Conservation (phyloP, 768 basidiomycete genomes). For the Termitomyces heimii region DNA sequence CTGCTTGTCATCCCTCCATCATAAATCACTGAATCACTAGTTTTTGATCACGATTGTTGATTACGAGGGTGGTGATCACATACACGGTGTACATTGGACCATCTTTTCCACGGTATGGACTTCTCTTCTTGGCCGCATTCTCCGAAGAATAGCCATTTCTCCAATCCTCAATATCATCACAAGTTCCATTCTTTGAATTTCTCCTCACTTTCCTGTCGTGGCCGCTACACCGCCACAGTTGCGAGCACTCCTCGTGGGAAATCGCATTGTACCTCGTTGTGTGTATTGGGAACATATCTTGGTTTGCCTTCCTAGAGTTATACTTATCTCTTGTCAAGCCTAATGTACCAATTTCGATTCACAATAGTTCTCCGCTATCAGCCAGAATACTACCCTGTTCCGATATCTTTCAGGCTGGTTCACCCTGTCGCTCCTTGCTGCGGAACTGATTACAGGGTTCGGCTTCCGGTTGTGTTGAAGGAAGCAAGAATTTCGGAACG, state of each 20-base stretch:
- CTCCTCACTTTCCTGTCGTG: not conserved
- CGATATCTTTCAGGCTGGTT: conserved; percentile 35
- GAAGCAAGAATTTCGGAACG: not conserved
- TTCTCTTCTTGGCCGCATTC: not conserved
- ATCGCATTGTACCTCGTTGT: not conserved
- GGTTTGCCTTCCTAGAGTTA: not conserved
- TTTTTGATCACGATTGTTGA: not conserved
- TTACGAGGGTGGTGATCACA: not conserved
- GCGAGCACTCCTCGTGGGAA: not conserved
- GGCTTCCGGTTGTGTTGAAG: conserved; percentile 7
- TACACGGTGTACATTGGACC: not conserved
- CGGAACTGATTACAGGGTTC: conserved; percentile 39
- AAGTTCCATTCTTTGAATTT: not conserved
- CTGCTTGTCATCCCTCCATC: too few species aligned
- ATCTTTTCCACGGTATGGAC: not conserved
- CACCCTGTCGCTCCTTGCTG: conserved; percentile 29
- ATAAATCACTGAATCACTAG: too few species aligned
- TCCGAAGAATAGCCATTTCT: not conserved
- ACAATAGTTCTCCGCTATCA: conserved; percentile 13
- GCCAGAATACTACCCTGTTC: conserved; percentile 28
- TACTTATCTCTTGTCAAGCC: not conserved
- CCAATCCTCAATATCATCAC: too few species aligned
- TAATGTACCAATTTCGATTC: not conserved
- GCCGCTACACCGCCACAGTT: not conserved
- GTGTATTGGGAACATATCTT: not conserved